Percentiles rank a stretch among this genome's conserved stretches.
phyloP scores from a whole-genome alignment of 176 grass and related monocot genomes.

The Tuctoria greenei region DNA sequence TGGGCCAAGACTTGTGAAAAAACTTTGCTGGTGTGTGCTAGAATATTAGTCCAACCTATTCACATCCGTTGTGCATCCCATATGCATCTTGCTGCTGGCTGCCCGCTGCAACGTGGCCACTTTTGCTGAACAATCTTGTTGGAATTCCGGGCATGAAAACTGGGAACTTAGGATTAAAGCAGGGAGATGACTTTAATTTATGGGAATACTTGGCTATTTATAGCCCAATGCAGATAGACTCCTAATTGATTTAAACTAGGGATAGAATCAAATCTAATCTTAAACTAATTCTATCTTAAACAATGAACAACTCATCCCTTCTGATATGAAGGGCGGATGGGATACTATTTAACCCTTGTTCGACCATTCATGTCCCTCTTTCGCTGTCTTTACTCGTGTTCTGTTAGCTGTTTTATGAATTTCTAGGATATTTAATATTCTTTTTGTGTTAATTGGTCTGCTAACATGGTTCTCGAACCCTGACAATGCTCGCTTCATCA shows the following conservation, averaged over 20 bases:
- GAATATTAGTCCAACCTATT: neutral
- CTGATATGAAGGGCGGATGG: neutral
- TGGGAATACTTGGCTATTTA: too few species aligned
- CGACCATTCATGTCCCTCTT: slow-evolving; percentile 9
- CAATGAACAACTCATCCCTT: neutral
- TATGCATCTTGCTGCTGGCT: neutral
- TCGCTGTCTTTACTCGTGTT: neutral
- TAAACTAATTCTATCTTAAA: too few species aligned
- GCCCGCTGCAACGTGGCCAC: neutral
- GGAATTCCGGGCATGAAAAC: too few species aligned
- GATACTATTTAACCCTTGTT: neutral
- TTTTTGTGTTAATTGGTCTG: neutral
- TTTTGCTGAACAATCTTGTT: too few species aligned
- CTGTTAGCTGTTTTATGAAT: neutral
- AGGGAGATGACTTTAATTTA: too few species aligned
- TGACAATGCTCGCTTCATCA: slow-evolving; percentile 40
- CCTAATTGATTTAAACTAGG: too few species aligned
- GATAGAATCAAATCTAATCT: too few species aligned
- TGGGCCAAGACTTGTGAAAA: neutral
- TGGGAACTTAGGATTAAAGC: too few species aligned
- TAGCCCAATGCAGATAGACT: too few species aligned
- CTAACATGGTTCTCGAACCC: slow-evolving; percentile 11
- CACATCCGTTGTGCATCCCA: neutral
- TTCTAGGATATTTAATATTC: neutral
- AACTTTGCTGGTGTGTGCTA: neutral